Conservation (phyloP, 192 early-diverging fungal species). For the Physocladia obscura region DNA sequence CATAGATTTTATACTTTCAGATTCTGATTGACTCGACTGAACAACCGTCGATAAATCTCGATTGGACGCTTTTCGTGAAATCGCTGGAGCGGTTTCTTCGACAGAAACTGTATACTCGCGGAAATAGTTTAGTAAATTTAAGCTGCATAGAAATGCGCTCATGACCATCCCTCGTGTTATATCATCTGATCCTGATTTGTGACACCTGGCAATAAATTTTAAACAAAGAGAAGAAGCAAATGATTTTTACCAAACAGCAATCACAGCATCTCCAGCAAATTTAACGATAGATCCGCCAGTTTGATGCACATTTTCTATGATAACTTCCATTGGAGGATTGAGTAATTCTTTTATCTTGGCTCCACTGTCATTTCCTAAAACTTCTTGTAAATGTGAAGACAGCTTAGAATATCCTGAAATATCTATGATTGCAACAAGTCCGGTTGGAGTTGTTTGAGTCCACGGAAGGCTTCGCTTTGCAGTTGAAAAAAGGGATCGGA, state of each 20-base stretch:
- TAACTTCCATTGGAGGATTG: conserved; percentile 25
- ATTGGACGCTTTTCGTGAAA: not conserved
- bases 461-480: not conserved
- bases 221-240: not conserved
- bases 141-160: not conserved
- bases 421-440: conserved; percentile 21
- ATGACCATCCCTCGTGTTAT: not conserved
- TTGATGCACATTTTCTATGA: conserved; percentile 23
- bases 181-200: not conserved
- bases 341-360: conserved; percentile 28
- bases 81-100: not conserved
- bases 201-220: not conserved
- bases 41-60: not conserved
- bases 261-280: conserved; percentile 29
- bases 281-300: conserved; percentile 26
- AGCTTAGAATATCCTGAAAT: conserved; percentile 29
- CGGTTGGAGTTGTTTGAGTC: not conserved
- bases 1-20: not conserved
- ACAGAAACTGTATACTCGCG: not conserved
- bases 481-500: not conserved
- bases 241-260: conserved; percentile 6
- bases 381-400: conserved; percentile 5
- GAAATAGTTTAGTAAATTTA: not conserved
- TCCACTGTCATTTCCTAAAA: conserved; percentile 16
- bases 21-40: not conserved